These are phyloP conservation scores for Ophidiomyces ophidiicola DNA, from an alignment of 2,329 filamentous ascomycete species.

Conservation along the genomic window DNA sequence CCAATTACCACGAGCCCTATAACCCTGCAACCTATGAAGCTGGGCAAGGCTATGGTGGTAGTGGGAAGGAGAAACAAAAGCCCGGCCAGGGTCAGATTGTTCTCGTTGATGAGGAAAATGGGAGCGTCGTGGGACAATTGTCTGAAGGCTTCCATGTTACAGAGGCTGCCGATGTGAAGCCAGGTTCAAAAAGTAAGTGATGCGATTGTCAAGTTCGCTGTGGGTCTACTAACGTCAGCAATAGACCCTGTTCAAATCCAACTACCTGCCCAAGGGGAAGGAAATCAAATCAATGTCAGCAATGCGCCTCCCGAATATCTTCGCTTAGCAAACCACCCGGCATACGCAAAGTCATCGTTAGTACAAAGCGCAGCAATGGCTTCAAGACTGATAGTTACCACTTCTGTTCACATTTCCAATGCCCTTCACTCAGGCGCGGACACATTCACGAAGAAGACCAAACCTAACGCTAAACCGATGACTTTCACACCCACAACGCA, in stretches of 20 bases:
- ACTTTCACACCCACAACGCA: conserved; percentile 81
- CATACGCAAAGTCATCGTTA: conserved; percentile 77
- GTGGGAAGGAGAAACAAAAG: conserved; percentile 28
- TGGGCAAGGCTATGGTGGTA: conserved; percentile 60
- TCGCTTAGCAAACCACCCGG: conserved; percentile 67
- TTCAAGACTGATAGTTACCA: conserved; percentile 83
- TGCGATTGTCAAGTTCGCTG: conserved; percentile 13
- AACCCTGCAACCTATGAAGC: conserved; percentile 71
- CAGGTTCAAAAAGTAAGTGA: conserved; percentile 75
- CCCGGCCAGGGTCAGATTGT: conserved; percentile 63
- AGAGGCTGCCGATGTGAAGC: conserved; percentile 61
- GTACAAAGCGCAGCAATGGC: conserved; percentile 79
- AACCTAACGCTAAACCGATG: conserved; percentile 66
- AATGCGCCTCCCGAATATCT: conserved; percentile 50
- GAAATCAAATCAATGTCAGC: conserved; percentile 36
- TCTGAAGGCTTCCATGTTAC: conserved; percentile 68
- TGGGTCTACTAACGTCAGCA: neutral
- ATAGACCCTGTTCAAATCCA: conserved; percentile 39
- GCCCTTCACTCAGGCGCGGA: conserved; percentile 67
- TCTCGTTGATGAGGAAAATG: conserved; percentile 88
- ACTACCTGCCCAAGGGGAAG: conserved; percentile 36
- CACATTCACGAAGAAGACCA: conserved; percentile 65
- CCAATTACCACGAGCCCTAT: conserved; percentile 43
- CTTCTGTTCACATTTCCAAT: conserved; percentile 66
- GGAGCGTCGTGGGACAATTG: conserved; percentile 85